Evolutionary conservation across 371 early-diverging fungal genomes (phyloP).

Genomic region (Rhizomucor miehei): DNA sequence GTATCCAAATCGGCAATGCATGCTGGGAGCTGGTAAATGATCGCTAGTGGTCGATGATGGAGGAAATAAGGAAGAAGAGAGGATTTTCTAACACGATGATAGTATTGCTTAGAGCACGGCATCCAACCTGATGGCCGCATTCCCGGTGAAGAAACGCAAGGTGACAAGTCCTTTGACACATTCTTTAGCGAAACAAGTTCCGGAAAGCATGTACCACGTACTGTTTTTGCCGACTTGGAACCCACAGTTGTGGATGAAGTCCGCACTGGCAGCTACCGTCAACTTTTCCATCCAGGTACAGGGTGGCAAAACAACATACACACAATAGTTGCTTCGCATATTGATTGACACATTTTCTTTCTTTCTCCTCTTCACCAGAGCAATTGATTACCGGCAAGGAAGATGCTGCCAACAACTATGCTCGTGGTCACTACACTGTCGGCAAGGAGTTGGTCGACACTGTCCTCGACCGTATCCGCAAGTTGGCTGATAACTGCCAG

Average conservation of each 20-base stretch:
- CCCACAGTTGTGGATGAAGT: conserved; percentile 92
- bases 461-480: conserved; percentile 96
- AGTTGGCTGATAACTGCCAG: conserved; percentile 96
- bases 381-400: conserved; percentile 99
- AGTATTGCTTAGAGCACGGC: conserved; percentile 95
- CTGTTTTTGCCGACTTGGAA: conserved; percentile 92
- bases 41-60: background rate
- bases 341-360: conserved; percentile 86
- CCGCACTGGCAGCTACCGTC: conserved; percentile 82
- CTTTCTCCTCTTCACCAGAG: conserved; percentile 61
- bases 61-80: background rate
- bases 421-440: conserved; percentile 99
- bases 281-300: conserved; percentile 92
- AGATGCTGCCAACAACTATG: conserved; percentile 99
- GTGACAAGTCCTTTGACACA: conserved; percentile 50
- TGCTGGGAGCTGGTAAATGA: conserved; percentile 89
- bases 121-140: conserved; percentile 89
- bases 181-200: conserved; percentile 95
- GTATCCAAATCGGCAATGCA: conserved; percentile 99
- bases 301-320: conserved; percentile 58
- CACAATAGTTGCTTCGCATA: conserved; percentile 37
- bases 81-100: background rate
- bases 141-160: conserved; percentile 46
- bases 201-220: conserved; percentile 97
- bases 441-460: conserved; percentile 98